Base-by-base conservation (phyloP, 73 alveolate genomes). In the Strombidium stylifer region DNA sequence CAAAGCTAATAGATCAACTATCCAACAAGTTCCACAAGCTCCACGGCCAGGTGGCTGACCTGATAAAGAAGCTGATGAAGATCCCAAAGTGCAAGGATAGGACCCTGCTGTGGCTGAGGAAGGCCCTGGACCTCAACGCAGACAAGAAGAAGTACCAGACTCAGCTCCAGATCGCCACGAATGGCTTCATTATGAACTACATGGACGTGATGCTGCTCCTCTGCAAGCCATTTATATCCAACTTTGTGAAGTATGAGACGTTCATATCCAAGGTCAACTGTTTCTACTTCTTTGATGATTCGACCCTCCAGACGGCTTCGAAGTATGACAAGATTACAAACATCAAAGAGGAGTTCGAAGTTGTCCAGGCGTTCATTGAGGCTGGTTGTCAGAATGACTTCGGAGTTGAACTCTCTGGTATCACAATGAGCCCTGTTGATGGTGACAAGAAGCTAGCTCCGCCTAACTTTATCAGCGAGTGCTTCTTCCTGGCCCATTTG, bases 391-490 rank as follows among this genome's bases (percentile, higher is more conserved):
- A n/a, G n/a, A n/a, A n/a, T n/a, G n/a, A n/a, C n/a, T n/a, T n/a
- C n/a, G n/a, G n/a, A n/a, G n/a, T n/a, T n/a, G n/a, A n/a, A n/a
- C n/a, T n/a, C n/a, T n/a, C n/a, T n/a, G n/a, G n/a, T n/a, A n/a
- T n/a, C n/a, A n/a, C n/a, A n/a, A n/a, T n/a, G n/a, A n/a, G n/a
- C n/a, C n/a, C n/a, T 19, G 39, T 26, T 41, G 30, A 39, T 7
- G 75, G 23, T 3, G 32, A 42, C 8, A 15, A 39, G 1, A 15
- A 42, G 21, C 28, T 7, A n/a, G 21, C 64, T 16, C 16, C 27
- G 19, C 66, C 78, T 11, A 64, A 64, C 47, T 64, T 64, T 40
- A 46, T 64, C 24, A 46, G 66, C 16, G 78, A 64, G 32, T 18
- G 62, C 41, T 64, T 64, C 47, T 64, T 64, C 55, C 23, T 64